Evolutionary conservation across 768 basidiomycete genomes (phyloP).

Genomic region (Gautieria morchelliformis): DNA sequence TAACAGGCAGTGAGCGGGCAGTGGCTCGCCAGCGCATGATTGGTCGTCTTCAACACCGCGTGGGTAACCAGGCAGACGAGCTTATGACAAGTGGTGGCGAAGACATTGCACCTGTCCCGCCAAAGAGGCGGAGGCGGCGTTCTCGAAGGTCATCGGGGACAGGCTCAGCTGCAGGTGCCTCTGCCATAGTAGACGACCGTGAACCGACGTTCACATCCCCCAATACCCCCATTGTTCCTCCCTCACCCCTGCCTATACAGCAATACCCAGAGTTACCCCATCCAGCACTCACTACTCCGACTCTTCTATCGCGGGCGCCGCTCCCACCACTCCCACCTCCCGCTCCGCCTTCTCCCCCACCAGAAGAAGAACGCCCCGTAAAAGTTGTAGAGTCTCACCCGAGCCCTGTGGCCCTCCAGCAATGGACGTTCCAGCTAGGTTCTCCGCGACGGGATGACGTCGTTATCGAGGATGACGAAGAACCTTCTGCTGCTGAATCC

Average conservation of each 20-base stretch:
- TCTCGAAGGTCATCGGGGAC: slow-evolving; percentile 30
- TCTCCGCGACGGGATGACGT: slow-evolving; percentile 3
- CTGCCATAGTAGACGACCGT: slow-evolving; percentile 27
- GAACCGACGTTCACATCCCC: slow-evolving; percentile 34
- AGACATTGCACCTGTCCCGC: slow-evolving; percentile 22
- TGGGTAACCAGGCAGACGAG: slow-evolving; percentile 49
- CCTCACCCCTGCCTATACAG: slow-evolving; percentile 38
- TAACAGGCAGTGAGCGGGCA: slow-evolving; percentile 66
- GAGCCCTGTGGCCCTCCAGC: background rate
- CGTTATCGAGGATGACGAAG: slow-evolving; percentile 14
- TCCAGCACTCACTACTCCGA: background rate
- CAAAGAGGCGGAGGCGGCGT: slow-evolving; percentile 38
- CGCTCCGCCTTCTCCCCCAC: background rate
- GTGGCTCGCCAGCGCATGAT: slow-evolving; percentile 57
- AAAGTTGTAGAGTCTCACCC: background rate
- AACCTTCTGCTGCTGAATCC: background rate
- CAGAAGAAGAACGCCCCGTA: background rate
- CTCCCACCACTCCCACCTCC: background rate
- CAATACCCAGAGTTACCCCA: background rate
- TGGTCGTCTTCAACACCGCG: slow-evolving; percentile 47
- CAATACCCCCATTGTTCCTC: slow-evolving; percentile 49
- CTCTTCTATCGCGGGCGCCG: background rate
- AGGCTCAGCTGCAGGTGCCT: slow-evolving; percentile 17
- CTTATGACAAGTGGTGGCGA: slow-evolving; percentile 51
- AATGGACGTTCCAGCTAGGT: slow-evolving; percentile 7